These are phyloP conservation scores for Fusarium napiforme DNA, from an alignment of 2,329 filamentous ascomycete species.

Conservation along the genomic window DNA sequence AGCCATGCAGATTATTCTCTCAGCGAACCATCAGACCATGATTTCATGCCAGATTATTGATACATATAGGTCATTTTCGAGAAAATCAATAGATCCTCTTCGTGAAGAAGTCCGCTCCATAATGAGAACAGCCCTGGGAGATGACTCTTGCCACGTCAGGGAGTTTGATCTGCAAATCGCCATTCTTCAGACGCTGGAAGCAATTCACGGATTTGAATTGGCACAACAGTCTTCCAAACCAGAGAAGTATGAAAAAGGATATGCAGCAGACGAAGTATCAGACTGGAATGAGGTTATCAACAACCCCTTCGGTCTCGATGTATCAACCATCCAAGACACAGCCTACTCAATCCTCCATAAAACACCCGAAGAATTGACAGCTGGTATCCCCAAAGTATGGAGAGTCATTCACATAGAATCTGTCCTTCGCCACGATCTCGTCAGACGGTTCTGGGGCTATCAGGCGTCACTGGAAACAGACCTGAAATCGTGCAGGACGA, in stretches of 20 bases:
- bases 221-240: background rate
- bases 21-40: background rate
- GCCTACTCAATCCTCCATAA: slow-evolving; percentile 20
- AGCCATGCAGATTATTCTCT: slow-evolving; percentile 7
- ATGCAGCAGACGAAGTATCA: slow-evolving; percentile 16
- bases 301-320: slow-evolving; percentile 32
- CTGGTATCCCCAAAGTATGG: slow-evolving; percentile 9
- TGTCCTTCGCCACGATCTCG: slow-evolving; percentile 50
- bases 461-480: slow-evolving; percentile 41
- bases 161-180: slow-evolving; percentile 12
- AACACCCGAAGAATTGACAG: slow-evolving; percentile 7
- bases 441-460: slow-evolving; percentile 45
- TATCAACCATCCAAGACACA: slow-evolving; percentile 34
- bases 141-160: background rate
- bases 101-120: slow-evolving; percentile 24
- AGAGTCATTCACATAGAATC: slow-evolving; percentile 55
- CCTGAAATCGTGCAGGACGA: slow-evolving; percentile 26
- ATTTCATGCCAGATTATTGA: slow-evolving; percentile 12
- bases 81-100: slow-evolving; percentile 25
- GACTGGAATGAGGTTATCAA: slow-evolving; percentile 26
- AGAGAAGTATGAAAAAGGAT: slow-evolving; percentile 8
- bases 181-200: slow-evolving; percentile 34
- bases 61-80: background rate
- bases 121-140: slow-evolving; percentile 3
- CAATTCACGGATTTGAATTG: slow-evolving; percentile 7